These are phyloP conservation scores for Yarrowia divulgata DNA, from an alignment of 805 yeast genomes.

Conservation along the genomic window DNA sequence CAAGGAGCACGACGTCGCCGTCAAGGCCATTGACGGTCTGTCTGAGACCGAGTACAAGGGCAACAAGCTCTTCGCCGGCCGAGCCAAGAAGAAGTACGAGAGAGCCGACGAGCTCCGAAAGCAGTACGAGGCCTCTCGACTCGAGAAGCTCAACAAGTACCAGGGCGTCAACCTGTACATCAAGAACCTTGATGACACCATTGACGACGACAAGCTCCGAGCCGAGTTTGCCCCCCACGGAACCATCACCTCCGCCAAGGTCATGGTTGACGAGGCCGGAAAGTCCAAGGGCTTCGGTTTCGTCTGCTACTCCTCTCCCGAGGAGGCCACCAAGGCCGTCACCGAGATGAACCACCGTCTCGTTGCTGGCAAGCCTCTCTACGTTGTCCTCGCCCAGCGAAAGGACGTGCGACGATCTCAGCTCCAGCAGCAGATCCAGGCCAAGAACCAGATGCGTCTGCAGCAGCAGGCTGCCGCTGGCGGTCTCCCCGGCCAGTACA, in stretches of 20 bases:
- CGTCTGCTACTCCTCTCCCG: constrained; percentile 96
- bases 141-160: constrained; percentile 90
- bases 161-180: constrained; percentile 97
- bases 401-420: constrained; percentile 97
- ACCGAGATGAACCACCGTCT: constrained; percentile 98
- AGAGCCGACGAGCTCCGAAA: constrained; percentile 94
- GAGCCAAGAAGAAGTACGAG: constrained; percentile 99
- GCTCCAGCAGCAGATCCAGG: constrained; percentile 96
- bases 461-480: constrained; percentile 86
- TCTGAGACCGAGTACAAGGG: constrained; percentile 87
- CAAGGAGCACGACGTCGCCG: constrained; percentile 86
- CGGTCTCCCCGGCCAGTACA: constrained; percentile 86
- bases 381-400: constrained; percentile 98
- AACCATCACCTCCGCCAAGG: constrained; percentile 92
- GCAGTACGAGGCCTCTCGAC: constrained; percentile 89
- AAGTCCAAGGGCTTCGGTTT: constrained; percentile 98
- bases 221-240: constrained; percentile 96
- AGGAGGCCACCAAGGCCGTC: constrained; percentile 98
- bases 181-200: constrained; percentile 92
- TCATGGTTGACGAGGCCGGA: constrained; percentile 93
- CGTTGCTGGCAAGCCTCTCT: constrained; percentile 93
- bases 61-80: constrained; percentile 89
- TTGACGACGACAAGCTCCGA: constrained; percentile 88
- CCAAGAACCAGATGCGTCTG: constrained; percentile 97
- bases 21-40: constrained; percentile 88